Evolutionary conservation across 345 rosid species (phyloP).

Genomic region (Aegle marmelos): DNA sequence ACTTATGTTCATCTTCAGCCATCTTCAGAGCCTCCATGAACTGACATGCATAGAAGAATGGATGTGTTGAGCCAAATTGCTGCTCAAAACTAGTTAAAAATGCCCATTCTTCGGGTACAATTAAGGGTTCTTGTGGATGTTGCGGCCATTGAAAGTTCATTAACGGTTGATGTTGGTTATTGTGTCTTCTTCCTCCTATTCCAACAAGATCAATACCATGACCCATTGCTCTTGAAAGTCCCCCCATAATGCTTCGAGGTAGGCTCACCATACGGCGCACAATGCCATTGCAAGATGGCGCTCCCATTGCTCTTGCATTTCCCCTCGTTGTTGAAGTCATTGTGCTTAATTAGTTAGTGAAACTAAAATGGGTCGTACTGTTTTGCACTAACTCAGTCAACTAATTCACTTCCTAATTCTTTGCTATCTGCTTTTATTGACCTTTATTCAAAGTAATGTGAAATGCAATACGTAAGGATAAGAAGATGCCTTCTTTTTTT

Average conservation of each 20-base stretch:
- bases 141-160: slow-evolving; percentile 22
- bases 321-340: slow-evolving; percentile 30
- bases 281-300: slow-evolving; percentile 32
- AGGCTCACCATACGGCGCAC: slow-evolving; percentile 50
- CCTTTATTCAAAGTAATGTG: slow-evolving; percentile 22
- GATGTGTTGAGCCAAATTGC: slow-evolving; percentile 49
- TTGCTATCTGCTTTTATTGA: neutral
- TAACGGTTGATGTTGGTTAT: slow-evolving; percentile 14
- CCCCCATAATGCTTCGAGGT: slow-evolving; percentile 43
- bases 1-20: slow-evolving; percentile 48
- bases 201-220: slow-evolving; percentile 27
- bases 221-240: slow-evolving; percentile 43
- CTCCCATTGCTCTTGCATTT: slow-evolving; percentile 23
- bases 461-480: slow-evolving; percentile 12
- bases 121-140: slow-evolving; percentile 21
- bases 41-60: slow-evolving; percentile 48
- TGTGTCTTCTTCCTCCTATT: slow-evolving; percentile 35
- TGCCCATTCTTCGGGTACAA: slow-evolving; percentile 38
- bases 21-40: slow-evolving; percentile 46
- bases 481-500: slow-evolving; percentile 26
- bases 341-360: neutral
- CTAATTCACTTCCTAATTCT: slow-evolving; percentile 8
- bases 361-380: neutral
- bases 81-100: slow-evolving; percentile 51
- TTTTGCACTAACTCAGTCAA: neutral